Base-by-base conservation (phyloP, 164 flowering plant species). In the Saururus chinensis region DNA sequence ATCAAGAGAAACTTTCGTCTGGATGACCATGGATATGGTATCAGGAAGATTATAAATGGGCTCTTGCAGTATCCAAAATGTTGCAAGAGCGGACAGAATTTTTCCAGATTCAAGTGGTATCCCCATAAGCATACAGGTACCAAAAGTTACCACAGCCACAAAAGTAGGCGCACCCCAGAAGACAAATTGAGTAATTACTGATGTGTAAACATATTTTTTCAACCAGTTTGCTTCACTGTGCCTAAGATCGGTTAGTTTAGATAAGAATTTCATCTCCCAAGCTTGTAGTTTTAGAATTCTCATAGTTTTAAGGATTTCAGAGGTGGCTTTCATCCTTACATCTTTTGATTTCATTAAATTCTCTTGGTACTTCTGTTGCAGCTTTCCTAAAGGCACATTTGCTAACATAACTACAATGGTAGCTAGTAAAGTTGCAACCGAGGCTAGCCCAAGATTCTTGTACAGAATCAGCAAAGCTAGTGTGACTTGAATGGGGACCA, bases 271-370 rank as follows among this genome's bases (percentile, higher is more conserved):
- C 83, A 79, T 75, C 65, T 88, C 92, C 92, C 96, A 88, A 12
- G 76, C 89, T 59, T 86, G 92, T 58, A 88, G 83, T 72, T 88
- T 88, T 62, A 88, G 83, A 63, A 88, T 82, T 59, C 87, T 86
- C 96, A 88, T 86, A 74, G 83, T 86, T 74, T 82, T 78, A 51
- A 86, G 71, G 14, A 80, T 72, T 68, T 84, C 96, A 19, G 92
- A 75, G 0, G 87, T 88, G 10, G 77, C 77, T 68, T 79, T 84
- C 92, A 86, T 88, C 70, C 96, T 75, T 35, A 56, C 59, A 64
- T 88, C 96, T 70, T 88, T 88, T 1, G 90, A 73, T 48, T 75
- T 71, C 96, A 88, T 88, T 3, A 88, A 53, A 63, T 79, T 77
- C 0, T 62, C 76, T 58, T 84, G 88, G 57, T 64, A 80, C 25